phyloP scores from a whole-genome alignment of 768 basidiomycete genomes.

The Suillus ampliporus region DNA sequence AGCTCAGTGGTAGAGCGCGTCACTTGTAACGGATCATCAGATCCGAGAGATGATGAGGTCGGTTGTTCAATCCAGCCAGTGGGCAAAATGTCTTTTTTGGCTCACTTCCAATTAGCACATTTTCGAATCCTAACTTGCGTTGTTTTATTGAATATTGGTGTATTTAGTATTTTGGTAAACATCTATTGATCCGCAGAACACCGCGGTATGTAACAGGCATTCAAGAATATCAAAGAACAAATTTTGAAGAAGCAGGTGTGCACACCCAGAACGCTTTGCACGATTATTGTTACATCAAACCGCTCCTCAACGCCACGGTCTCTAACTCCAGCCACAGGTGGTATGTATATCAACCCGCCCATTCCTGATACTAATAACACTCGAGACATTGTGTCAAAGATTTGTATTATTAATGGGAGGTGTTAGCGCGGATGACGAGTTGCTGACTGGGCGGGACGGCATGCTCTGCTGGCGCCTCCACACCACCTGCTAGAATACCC shows the following conservation, averaged over 20 bases:
- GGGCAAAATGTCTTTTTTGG: slow-evolving; percentile 31
- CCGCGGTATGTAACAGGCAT: neutral
- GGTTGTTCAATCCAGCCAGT: slow-evolving; percentile 53
- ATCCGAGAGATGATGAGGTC: slow-evolving; percentile 43
- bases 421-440: slow-evolving; percentile 35
- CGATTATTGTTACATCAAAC: neutral
- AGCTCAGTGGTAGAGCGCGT: slow-evolving; percentile 54
- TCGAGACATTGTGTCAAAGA: neutral
- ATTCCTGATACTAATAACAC: neutral
- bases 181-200: neutral
- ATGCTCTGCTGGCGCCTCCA: slow-evolving; percentile 53
- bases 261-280: neutral
- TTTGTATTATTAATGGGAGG: slow-evolving; percentile 10
- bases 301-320: neutral
- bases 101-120: neutral
- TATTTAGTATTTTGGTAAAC: neutral
- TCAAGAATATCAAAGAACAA: neutral
- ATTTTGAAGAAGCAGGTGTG: no score
- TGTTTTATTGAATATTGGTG: no score
- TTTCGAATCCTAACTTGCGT: neutral
- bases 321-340: neutral
- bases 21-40: slow-evolving; percentile 36
- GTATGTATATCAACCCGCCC: neutral
- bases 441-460: slow-evolving; percentile 52
- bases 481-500: slow-evolving; percentile 67